Percentiles rank a stretch among this genome's conserved stretches.
These are phyloP conservation scores for Psilocybe sp. DNA, from an alignment of 768 basidiomycete species.

Conservation along the genomic window DNA sequence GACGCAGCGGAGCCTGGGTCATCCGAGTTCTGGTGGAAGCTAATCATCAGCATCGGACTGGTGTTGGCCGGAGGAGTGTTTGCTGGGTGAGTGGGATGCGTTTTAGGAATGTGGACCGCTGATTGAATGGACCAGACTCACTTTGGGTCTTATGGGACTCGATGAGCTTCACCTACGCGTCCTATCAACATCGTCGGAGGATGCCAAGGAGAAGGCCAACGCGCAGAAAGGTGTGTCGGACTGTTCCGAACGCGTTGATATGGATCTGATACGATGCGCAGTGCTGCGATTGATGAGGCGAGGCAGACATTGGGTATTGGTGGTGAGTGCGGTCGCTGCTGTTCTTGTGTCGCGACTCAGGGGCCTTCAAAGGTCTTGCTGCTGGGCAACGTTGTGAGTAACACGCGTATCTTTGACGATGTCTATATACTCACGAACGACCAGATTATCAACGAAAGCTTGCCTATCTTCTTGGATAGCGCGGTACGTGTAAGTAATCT, in stretches of 20 bases:
- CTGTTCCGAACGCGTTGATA: no score
- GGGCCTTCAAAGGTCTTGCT: slow-evolving; percentile 61
- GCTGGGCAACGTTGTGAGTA: slow-evolving; percentile 78
- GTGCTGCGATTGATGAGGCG: slow-evolving; percentile 56
- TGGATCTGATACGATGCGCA: slow-evolving; percentile 14
- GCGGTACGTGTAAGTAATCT: slow-evolving; percentile 44
- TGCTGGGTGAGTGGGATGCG: slow-evolving; percentile 62
- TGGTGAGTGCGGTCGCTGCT: slow-evolving; percentile 44
- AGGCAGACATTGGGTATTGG: slow-evolving; percentile 91
- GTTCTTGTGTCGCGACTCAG: not conserved
- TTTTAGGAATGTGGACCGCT: not conserved
- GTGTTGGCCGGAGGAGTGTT: slow-evolving; percentile 89
- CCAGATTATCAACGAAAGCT: slow-evolving; percentile 78
- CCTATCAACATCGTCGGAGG: slow-evolving; percentile 75
- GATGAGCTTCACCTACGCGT: slow-evolving; percentile 91
- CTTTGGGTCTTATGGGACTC: slow-evolving; percentile 92
- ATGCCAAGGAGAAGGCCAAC: slow-evolving; percentile 61
- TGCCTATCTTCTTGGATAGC: slow-evolving; percentile 79
- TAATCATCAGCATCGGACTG: slow-evolving; percentile 60
- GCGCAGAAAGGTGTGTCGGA: slow-evolving; percentile 59
- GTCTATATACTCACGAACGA: not conserved
- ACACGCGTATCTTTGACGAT: not conserved
- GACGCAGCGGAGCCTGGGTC: slow-evolving; percentile 8
- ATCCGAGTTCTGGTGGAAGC: slow-evolving; percentile 73
- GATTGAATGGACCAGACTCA: slow-evolving; percentile 49